Conservation (phyloP, 768 basidiomycete genomes). For the Suillus ampliporus region DNA sequence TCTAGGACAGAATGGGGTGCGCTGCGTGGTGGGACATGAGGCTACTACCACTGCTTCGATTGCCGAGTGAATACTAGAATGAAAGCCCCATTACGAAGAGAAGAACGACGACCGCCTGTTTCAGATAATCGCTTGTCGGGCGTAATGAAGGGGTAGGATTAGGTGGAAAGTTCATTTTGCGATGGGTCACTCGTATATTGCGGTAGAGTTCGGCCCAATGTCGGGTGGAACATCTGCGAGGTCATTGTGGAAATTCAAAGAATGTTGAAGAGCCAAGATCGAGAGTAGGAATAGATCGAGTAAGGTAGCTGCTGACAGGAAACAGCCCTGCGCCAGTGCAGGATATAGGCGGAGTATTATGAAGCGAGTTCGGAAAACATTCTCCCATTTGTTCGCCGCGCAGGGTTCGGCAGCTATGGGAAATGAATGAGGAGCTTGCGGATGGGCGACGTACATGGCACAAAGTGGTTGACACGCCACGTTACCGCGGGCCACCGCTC, state of each 20-base stretch:
- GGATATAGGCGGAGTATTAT: slow-evolving; percentile 15
- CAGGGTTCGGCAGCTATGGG: slow-evolving; percentile 19
- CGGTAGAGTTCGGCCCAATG: slow-evolving; percentile 19
- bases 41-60: not conserved
- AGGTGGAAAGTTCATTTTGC: slow-evolving; percentile 18
- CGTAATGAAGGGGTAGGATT: slow-evolving; percentile 1
- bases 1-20: slow-evolving; percentile 2
- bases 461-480: slow-evolving; percentile 24
- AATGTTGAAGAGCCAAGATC: slow-evolving; percentile 19
- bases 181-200: slow-evolving; percentile 18
- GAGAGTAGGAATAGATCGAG: slow-evolving; percentile 17
- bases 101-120: slow-evolving; percentile 7
- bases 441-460: slow-evolving; percentile 20
- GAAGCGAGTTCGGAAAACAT: slow-evolving; percentile 24
- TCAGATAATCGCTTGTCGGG: slow-evolving; percentile 9
- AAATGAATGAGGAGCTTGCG: slow-evolving; percentile 26
- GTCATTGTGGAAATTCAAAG: slow-evolving; percentile 16
- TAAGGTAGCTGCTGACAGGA: slow-evolving; percentile 18
- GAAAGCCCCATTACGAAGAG: not conserved
- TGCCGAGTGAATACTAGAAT: slow-evolving; percentile 1
- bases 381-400: slow-evolving; percentile 23
- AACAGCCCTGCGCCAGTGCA: slow-evolving; percentile 18
- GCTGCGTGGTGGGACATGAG: slow-evolving; percentile 2
- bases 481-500: slow-evolving; percentile 21
- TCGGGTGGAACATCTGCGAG: slow-evolving; percentile 9